A percentile compares a stretch with the other conserved stretches of the same genome.
Evolutionary conservation across 2,329 filamentous ascomycete species (phyloP).

Genomic region (Rutstroemia sp.): DNA sequence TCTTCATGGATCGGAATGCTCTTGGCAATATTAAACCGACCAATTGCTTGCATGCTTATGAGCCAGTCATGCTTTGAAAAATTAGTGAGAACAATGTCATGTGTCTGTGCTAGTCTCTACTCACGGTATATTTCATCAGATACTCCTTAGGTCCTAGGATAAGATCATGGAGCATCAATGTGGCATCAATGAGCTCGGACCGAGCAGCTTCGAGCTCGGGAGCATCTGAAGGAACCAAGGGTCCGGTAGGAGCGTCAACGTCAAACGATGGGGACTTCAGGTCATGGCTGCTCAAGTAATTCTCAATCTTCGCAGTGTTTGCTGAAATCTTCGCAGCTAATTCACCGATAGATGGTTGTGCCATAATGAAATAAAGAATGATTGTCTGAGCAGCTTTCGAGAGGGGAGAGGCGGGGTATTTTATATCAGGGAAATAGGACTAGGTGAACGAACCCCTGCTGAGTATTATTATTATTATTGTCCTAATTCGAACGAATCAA

Average conservation of each 20-base stretch:
- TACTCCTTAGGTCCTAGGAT: not conserved
- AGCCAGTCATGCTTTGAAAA: not conserved
- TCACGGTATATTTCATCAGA: not conserved
- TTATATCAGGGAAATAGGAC: not conserved
- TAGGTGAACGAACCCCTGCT: not conserved
- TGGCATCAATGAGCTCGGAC: not conserved
- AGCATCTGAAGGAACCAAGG: not conserved
- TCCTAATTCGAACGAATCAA: too few species aligned
- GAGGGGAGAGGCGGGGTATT: too few species aligned
- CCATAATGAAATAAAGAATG: not conserved
- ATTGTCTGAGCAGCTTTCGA: not conserved
- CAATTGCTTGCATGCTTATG: conserved; percentile 19
- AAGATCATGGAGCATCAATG: not conserved
- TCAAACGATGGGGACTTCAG: not conserved
- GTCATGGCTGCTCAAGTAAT: not conserved
- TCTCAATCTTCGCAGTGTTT: not conserved
- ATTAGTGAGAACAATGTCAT: not conserved
- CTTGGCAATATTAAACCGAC: conserved; percentile 15
- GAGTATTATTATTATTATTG: too few species aligned
- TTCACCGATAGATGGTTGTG: not conserved
- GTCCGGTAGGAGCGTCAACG: not conserved
- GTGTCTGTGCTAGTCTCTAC: too few species aligned
- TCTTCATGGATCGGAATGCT: conserved; percentile 15
- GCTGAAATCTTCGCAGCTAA: not conserved
- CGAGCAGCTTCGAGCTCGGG: not conserved